Evolutionary conservation across 768 basidiomycete genomes (phyloP).

Genomic region (Suillus subaureus): DNA sequence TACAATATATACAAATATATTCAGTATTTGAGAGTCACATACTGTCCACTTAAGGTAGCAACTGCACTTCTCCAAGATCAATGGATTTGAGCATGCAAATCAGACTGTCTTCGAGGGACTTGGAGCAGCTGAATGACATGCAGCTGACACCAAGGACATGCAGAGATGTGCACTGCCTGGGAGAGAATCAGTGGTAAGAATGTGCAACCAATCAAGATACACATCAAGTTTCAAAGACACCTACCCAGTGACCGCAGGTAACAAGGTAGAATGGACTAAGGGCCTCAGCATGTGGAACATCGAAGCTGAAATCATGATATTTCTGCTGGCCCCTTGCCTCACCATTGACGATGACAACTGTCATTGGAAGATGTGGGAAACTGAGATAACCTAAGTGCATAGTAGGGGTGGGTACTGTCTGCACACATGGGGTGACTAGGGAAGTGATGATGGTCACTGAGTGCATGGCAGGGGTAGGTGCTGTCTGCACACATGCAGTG

Average conservation of each 20-base stretch:
- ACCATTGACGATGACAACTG: neutral
- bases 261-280: conserved; percentile 41
- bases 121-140: neutral
- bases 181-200: neutral
- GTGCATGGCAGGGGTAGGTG: no score
- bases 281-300: neutral
- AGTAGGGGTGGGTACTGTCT: no score
- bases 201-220: conserved; percentile 8
- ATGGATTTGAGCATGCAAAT: conserved; percentile 1
- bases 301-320: neutral
- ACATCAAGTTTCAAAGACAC: conserved; percentile 44
- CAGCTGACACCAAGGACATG: neutral
- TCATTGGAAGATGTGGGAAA: neutral
- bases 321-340: neutral
- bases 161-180: conserved; percentile 4
- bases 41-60: neutral
- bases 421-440: no score
- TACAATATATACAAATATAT: no score
- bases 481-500: no score
- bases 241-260: conserved; percentile 38
- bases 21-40: no score
- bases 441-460: no score
- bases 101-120: neutral
- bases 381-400: no score
- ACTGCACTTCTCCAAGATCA: neutral